phyloP scores from a whole-genome alignment of 140 eudicot genomes.

The Senecio squalidus region DNA sequence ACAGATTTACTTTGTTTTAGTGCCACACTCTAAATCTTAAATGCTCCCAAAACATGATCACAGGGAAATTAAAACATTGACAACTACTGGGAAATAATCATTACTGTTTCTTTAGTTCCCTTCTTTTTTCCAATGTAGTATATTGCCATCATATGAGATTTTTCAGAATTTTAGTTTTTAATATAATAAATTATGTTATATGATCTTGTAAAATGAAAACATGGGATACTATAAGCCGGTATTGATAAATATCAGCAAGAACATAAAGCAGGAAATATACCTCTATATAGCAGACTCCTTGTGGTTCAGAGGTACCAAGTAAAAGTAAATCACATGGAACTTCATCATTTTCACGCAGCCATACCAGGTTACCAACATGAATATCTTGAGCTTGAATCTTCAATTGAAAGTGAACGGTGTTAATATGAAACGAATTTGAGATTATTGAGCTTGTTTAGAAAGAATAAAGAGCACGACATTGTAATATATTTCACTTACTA shows the following conservation, averaged over 20 bases:
- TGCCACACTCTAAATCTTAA: neutral
- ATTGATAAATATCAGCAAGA: slow-evolving; percentile 5
- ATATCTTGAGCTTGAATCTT: slow-evolving; percentile 95
- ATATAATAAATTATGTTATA: too few relatives aligned
- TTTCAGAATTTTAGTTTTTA: neutral
- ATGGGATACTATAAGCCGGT: neutral
- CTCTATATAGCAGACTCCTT: slow-evolving; percentile 93
- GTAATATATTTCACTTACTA: slow-evolving; percentile 44
- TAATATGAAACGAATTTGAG: neutral
- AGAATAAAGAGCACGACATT: neutral
- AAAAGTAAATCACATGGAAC: slow-evolving; percentile 95
- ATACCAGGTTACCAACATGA: slow-evolving; percentile 80
- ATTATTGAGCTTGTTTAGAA: slow-evolving; percentile 1
- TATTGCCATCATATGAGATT: neutral
- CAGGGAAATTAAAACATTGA: neutral
- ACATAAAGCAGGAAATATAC: slow-evolving; percentile 30
- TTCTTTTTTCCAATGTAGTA: neutral
- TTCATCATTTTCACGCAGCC: slow-evolving; percentile 99
- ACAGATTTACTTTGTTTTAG: neutral
- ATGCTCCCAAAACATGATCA: slow-evolving; percentile 3
- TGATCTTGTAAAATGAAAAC: neutral
- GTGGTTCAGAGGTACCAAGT: slow-evolving; percentile 90
- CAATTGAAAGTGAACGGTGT: slow-evolving; percentile 8
- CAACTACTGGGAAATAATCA: neutral
- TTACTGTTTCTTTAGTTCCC: neutral